Conservation (phyloP, 2,329 filamentous ascomycete genomes). For the Dichotomopilus funicola region DNA sequence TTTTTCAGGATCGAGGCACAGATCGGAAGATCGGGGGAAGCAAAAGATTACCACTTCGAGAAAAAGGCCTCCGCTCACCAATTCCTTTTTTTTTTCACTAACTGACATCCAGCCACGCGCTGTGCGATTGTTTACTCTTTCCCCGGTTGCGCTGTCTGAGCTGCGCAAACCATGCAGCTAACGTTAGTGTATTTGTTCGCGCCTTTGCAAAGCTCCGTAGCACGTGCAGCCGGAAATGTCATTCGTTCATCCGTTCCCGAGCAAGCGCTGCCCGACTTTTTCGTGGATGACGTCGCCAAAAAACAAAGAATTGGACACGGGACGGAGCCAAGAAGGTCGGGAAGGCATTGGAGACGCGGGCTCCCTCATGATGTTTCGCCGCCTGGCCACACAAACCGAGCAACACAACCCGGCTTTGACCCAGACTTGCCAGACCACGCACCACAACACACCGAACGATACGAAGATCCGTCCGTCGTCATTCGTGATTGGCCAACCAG, state of each 20-base stretch:
- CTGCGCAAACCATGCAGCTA: too few species aligned
- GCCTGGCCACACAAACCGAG: not conserved
- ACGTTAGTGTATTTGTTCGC: too few species aligned
- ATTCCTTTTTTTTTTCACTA: too few species aligned
- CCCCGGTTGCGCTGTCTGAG: too few species aligned
- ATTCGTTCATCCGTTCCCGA: not conserved
- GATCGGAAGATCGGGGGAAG: too few species aligned
- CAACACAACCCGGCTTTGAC: not conserved
- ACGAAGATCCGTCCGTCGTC: not conserved
- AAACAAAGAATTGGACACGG: not conserved
- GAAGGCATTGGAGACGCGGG: not conserved
- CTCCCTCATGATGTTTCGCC: not conserved
- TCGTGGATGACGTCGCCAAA: conserved; percentile 3
- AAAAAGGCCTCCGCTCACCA: not conserved
- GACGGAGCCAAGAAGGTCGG: not conserved
- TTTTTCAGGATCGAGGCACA: too few species aligned
- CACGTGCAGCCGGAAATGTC: not conserved
- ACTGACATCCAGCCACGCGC: too few species aligned
- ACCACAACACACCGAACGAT: not conserved
- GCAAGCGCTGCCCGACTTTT: not conserved
- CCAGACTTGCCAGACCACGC: too few species aligned
- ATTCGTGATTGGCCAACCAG: not conserved
- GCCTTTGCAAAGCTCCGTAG: too few species aligned
- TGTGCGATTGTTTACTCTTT: too few species aligned
- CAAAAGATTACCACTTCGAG: not conserved